Conservation (phyloP, 2,329 filamentous ascomycete species). For the Penicillium sp. region DNA sequence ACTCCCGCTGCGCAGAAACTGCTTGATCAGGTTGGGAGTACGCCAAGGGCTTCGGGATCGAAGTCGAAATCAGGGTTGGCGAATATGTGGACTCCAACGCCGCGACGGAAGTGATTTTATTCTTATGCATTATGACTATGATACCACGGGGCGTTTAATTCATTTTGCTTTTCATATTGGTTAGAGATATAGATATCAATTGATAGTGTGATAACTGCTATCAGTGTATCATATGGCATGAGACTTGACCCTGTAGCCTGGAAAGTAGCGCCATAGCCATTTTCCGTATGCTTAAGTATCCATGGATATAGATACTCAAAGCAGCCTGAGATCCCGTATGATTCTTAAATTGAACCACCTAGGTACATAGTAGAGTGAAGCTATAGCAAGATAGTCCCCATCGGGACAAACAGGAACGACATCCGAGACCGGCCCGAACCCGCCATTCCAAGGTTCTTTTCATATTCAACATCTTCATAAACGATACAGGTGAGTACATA, state of each 20-base stretch:
- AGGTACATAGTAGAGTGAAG: too few species aligned
- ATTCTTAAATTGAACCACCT: too few species aligned
- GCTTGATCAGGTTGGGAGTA: conserved; percentile 35
- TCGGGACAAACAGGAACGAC: conserved; percentile 18
- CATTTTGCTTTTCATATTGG: neutral
- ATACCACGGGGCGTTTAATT: conserved; percentile 14
- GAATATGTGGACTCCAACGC: conserved; percentile 22
- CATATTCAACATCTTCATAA: neutral
- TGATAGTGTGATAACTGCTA: neutral
- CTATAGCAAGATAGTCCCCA: neutral
- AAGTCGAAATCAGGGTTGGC: conserved; percentile 10
- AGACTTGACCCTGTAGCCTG: too few species aligned
- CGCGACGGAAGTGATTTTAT: conserved; percentile 13
- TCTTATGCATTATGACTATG: conserved; percentile 9
- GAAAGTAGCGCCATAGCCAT: too few species aligned
- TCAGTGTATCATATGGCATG: too few species aligned
- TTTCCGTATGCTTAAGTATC: too few species aligned
- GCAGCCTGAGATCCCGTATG: too few species aligned
- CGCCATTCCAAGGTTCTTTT: neutral
- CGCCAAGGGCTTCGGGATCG: conserved; percentile 20
- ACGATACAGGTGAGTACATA: neutral
- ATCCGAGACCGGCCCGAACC: conserved; percentile 19
- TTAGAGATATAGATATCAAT: neutral
- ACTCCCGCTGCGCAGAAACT: conserved; percentile 45
- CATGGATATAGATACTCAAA: too few species aligned